Conservation (phyloP, 2,329 filamentous ascomycete genomes). For the Fusarium tanahbumbuense region DNA sequence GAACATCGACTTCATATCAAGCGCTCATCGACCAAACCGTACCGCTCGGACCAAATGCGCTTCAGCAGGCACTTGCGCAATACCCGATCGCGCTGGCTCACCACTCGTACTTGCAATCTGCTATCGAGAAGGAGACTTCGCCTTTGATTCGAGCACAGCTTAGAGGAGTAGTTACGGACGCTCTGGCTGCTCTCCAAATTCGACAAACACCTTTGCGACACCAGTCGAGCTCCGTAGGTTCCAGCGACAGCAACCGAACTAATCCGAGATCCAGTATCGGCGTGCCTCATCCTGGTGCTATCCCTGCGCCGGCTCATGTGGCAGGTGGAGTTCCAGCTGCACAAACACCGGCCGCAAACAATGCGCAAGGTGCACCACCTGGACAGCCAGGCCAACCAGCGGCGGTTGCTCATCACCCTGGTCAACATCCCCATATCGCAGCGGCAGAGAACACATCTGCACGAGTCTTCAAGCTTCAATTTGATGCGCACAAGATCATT, state of each 20-base stretch:
- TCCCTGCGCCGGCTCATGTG: neutral
- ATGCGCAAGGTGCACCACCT: conserved; percentile 40
- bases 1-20: conserved; percentile 58
- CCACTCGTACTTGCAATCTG: conserved; percentile 60
- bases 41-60: conserved; percentile 60
- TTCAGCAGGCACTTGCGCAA: conserved; percentile 59
- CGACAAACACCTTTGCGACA: conserved; percentile 52
- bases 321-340: conserved; percentile 4
- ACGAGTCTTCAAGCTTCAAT: conserved; percentile 95
- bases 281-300: conserved; percentile 7
- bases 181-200: conserved; percentile 59
- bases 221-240: conserved; percentile 22
- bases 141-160: conserved; percentile 61
- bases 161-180: conserved; percentile 61
- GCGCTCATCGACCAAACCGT: conserved; percentile 66
- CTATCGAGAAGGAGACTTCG: conserved; percentile 64
- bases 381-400: conserved; percentile 23
- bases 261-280: conserved; percentile 12
- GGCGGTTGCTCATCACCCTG: conserved; percentile 6
- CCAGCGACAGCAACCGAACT: conserved; percentile 11
- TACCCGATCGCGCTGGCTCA: conserved; percentile 63
- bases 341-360: conserved; percentile 28
- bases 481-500: conserved; percentile 91
- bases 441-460: conserved; percentile 61
- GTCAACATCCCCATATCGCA: conserved; percentile 58